Conservation (phyloP, 75 land plant genomes). For the Larix kaempferi region DNA sequence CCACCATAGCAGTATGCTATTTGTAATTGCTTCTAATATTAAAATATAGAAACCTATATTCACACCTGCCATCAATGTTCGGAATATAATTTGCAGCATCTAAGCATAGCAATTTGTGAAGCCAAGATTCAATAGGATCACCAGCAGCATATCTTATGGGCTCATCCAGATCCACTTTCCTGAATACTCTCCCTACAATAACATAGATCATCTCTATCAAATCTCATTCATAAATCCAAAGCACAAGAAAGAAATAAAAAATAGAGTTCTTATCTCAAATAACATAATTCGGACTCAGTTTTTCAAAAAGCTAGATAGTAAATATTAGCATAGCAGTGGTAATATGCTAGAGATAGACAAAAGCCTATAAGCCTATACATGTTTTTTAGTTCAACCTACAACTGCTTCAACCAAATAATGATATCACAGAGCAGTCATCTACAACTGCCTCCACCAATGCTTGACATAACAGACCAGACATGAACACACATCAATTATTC, state of each 20-base stretch:
- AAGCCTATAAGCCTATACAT: not conserved
- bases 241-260: not conserved
- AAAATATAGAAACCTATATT: not conserved
- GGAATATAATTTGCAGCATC: conserved; percentile 91
- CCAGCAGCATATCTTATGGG: conserved; percentile 93
- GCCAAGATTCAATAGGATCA: conserved; percentile 96
- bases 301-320: not conserved
- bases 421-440: no score
- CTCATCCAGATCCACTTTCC: conserved; percentile 84
- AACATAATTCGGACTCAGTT: not conserved
- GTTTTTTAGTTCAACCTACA: not conserved
- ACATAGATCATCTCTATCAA: not conserved
- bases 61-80: conserved; percentile 62
- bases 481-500: not conserved
- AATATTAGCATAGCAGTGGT: not conserved
- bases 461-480: not conserved
- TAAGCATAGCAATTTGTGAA: conserved; percentile 83
- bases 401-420: no score
- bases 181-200: conserved; percentile 68
- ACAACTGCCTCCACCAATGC: no score
- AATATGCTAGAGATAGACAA: not conserved
- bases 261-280: not conserved
- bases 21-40: not conserved
- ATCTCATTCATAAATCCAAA: not conserved
- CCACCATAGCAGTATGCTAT: conserved; percentile 4